A percentile compares a stretch with the other conserved stretches of the same genome.
These are phyloP conservation scores for Leccinellum albellum DNA, from an alignment of 768 basidiomycete genomes.

Conservation along the genomic window DNA sequence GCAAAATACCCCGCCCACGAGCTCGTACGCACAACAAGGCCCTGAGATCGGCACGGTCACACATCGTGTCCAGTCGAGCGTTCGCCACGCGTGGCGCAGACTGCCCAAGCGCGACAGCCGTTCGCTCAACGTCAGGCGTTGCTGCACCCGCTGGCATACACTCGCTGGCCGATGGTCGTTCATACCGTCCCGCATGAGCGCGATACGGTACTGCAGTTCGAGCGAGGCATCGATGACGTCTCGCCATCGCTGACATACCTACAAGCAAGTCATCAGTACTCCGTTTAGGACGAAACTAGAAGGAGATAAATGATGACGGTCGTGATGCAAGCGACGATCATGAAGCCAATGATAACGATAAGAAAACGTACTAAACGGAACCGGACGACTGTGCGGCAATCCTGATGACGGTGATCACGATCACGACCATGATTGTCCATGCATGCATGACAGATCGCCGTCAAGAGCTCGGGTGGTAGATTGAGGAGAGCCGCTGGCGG, in stretches of 20 bases:
- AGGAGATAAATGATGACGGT: background rate
- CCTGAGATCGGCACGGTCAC: constrained; percentile 32
- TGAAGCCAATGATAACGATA: background rate
- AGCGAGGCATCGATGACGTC: constrained; percentile 23
- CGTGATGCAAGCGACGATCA: background rate
- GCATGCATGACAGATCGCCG: constrained; percentile 3
- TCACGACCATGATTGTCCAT: background rate
- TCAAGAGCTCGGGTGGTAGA: constrained; percentile 16
- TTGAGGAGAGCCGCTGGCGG: constrained; percentile 3
- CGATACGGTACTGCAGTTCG: constrained; percentile 37
- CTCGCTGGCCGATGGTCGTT: constrained; percentile 1
- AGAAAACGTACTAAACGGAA: constrained; percentile 10
- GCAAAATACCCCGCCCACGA: constrained; percentile 57
- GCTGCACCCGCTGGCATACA: background rate
- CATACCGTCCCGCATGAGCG: constrained; percentile 39
- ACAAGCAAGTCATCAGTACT: too few species aligned
- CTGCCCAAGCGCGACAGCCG: constrained; percentile 33
- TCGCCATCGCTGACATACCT: constrained; percentile 23
- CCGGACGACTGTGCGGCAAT: constrained; percentile 7
- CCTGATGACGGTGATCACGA: background rate
- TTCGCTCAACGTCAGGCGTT: constrained; percentile 9
- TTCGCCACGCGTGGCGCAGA: constrained; percentile 36
- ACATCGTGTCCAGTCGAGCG: constrained; percentile 25
- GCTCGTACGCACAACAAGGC: constrained; percentile 50
- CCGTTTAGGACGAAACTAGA: background rate